Percentiles rank a stretch among this genome's conserved stretches.
Evolutionary conservation across 2,329 filamentous ascomycete genomes (phyloP).

Genomic region (Penicillium sp.): DNA sequence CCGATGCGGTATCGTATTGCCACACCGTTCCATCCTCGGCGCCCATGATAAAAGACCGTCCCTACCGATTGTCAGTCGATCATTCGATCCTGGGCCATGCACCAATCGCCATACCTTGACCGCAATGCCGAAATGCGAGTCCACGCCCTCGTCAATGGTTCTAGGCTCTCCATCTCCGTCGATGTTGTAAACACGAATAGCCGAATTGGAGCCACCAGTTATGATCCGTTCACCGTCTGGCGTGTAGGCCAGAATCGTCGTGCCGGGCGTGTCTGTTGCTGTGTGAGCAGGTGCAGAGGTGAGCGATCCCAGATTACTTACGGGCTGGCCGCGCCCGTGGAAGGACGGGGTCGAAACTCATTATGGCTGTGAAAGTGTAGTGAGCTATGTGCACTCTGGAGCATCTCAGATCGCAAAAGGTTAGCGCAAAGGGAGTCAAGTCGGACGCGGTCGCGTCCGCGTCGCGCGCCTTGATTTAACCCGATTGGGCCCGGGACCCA

Average conservation of each 20-base stretch:
- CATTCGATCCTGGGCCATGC: conserved; percentile 2
- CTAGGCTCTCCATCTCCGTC: conserved; percentile 89
- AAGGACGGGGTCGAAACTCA: conserved; percentile 40
- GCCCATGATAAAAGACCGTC: conserved; percentile 83
- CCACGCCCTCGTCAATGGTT: conserved; percentile 87
- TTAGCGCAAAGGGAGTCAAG: background rate
- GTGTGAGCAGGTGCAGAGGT: conserved; percentile 8
- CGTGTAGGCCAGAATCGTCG: conserved; percentile 86
- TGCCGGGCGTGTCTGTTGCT: conserved; percentile 72
- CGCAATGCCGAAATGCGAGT: conserved; percentile 79
- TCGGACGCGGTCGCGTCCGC: conserved; percentile 31
- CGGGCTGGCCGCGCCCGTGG: conserved; percentile 50
- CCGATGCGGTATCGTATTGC: conserved; percentile 77
- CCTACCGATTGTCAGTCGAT: conserved; percentile 43
- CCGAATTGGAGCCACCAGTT: conserved; percentile 91
- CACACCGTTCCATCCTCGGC: conserved; percentile 96
- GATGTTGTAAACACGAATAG: conserved; percentile 88
- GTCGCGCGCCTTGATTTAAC: conserved; percentile 30
- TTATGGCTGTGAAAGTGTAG: conserved; percentile 15
- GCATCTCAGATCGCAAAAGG: conserved; percentile 12
- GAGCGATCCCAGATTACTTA: conserved; percentile 34
- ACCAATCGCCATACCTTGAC: conserved; percentile 58
- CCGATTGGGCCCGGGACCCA: conserved; percentile 15
- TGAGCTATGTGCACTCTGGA: conserved; percentile 7
- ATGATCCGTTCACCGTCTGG: conserved; percentile 83